phyloP scores from a whole-genome alignment of 2,329 filamentous ascomycete species.

The Claviceps digitariae region DNA sequence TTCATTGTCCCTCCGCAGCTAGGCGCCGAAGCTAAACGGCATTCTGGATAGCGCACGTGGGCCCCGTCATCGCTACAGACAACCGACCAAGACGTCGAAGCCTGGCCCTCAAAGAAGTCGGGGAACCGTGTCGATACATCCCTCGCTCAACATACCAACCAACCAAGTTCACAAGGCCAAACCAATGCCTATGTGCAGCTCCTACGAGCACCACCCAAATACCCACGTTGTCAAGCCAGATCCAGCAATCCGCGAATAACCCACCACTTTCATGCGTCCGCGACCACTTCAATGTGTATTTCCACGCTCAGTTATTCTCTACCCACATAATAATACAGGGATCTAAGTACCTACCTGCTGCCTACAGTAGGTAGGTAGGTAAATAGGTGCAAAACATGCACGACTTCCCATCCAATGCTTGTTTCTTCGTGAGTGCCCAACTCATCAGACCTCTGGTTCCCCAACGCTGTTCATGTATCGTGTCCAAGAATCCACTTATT shows the following conservation, averaged over 20 bases:
- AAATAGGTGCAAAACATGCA: neutral
- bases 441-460: neutral
- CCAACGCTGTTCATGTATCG: neutral
- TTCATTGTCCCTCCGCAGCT: neutral
- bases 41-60: neutral
- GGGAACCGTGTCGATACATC: neutral
- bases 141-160: neutral
- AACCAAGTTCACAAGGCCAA: neutral
- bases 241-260: neutral
- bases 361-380: neutral
- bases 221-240: neutral
- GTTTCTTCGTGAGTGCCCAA: neutral
- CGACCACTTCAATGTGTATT: neutral
- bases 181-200: too few species aligned
- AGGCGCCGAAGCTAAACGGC: constrained; percentile 1
- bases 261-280: too few species aligned
- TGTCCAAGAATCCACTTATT: neutral
- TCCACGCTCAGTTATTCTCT: neutral
- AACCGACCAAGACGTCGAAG: neutral
- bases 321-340: neutral
- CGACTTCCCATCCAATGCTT: neutral
- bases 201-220: too few species aligned
- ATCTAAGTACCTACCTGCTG: neutral
- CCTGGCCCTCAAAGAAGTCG: neutral
- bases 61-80: neutral